Conservation (phyloP, 2,329 filamentous ascomycete genomes). For the Cryphonectria naterciae region DNA sequence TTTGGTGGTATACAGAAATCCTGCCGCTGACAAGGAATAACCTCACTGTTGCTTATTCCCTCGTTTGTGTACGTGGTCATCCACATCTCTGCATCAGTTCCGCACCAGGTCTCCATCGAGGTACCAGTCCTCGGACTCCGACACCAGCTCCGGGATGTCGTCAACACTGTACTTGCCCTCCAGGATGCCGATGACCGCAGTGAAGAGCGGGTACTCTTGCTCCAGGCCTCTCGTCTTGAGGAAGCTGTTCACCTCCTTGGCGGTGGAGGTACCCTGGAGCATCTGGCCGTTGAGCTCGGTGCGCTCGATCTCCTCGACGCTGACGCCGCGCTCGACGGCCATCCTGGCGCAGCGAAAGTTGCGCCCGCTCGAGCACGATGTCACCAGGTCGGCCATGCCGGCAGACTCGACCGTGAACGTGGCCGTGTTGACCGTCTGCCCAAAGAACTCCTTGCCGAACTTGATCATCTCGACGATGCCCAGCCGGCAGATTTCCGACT, state of each 20-base stretch:
- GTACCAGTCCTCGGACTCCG: slow-evolving; percentile 31
- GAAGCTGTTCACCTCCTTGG: slow-evolving; percentile 88
- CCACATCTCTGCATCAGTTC: background rate
- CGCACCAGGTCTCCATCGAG: slow-evolving; percentile 20
- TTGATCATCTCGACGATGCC: slow-evolving; percentile 95
- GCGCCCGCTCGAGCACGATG: slow-evolving; percentile 86
- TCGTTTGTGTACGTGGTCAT: background rate
- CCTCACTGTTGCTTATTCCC: background rate
- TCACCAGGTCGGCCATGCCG: slow-evolving; percentile 94
- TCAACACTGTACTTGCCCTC: slow-evolving; percentile 76
- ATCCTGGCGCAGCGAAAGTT: slow-evolving; percentile 95
- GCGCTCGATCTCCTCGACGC: slow-evolving; percentile 85
- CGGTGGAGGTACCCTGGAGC: slow-evolving; percentile 91
- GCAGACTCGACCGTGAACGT: slow-evolving; percentile 98
- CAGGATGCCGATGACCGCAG: slow-evolving; percentile 82
- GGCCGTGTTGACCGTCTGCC: slow-evolving; percentile 73
- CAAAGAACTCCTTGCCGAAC: slow-evolving; percentile 93
- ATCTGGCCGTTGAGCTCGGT: slow-evolving; percentile 95
- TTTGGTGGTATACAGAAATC: background rate
- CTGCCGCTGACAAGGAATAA: background rate
- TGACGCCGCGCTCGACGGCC: slow-evolving; percentile 76
- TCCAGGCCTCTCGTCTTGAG: slow-evolving; percentile 78
- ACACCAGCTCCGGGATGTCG: slow-evolving; percentile 75
- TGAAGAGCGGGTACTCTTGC: slow-evolving; percentile 88
- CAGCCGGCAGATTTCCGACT: slow-evolving; percentile 97